phyloP scores from a whole-genome alignment of 2,329 filamentous ascomycete genomes.

The Alternaria tenuissima region DNA sequence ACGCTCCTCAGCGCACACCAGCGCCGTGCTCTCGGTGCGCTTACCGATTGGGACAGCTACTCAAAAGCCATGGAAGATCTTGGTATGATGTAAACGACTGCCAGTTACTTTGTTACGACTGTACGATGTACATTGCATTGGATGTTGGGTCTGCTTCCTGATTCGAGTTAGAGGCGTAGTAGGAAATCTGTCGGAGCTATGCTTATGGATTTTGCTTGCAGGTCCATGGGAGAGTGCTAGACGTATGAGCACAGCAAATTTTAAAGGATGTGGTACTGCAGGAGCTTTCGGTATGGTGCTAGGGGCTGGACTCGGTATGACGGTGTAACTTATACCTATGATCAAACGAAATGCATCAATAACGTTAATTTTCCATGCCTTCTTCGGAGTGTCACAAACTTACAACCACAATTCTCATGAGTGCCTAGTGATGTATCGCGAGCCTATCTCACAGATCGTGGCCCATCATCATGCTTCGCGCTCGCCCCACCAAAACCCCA shows the following conservation, averaged over 20 bases:
- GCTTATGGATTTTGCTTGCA: background rate
- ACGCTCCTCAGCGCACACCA: conserved; percentile 89
- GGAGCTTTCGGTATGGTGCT: background rate
- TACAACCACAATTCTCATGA: background rate
- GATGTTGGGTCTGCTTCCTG: conserved; percentile 4
- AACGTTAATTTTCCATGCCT: background rate
- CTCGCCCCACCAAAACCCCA: conserved; percentile 20
- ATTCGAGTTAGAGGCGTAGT: conserved; percentile 1
- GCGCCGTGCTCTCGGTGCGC: conserved; percentile 83
- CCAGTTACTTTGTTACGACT: conserved; percentile 11
- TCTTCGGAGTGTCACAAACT: background rate
- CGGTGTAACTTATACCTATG: background rate
- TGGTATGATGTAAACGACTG: conserved; percentile 30
- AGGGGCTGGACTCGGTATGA: background rate
- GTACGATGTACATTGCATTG: conserved; percentile 13
- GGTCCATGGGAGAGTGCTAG: background rate
- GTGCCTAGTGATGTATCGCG: background rate
- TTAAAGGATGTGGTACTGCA: background rate
- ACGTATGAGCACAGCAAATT: background rate
- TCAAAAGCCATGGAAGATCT: conserved; percentile 66
- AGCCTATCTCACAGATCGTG: background rate
- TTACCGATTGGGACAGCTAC: conserved; percentile 87
- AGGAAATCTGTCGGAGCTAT: background rate
- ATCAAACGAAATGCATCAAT: background rate
- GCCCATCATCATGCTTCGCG: background rate